A percentile compares a stretch with the other conserved stretches of the same genome.
Conservation (phyloP, 768 basidiomycete genomes). For the Ramaria sp. region DNA sequence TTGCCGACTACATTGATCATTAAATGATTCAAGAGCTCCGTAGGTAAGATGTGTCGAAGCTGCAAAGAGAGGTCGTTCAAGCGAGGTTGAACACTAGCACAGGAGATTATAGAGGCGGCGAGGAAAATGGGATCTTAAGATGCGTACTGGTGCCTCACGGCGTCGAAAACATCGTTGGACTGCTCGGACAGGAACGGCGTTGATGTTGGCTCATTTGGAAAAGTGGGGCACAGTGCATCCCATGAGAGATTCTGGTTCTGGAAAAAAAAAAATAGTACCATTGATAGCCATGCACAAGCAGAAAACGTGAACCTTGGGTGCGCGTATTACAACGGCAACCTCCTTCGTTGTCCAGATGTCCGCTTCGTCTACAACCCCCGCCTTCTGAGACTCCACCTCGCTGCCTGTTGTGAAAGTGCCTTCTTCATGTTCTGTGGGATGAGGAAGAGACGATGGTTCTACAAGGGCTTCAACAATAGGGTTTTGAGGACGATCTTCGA, state of each 20-base stretch:
- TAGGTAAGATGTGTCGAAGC: conserved; percentile 34
- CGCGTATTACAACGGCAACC: neutral
- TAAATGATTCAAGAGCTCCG: conserved; percentile 42
- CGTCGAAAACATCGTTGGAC: conserved; percentile 36
- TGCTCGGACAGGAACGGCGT: conserved; percentile 67
- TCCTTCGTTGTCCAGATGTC: neutral
- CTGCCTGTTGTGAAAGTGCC: neutral
- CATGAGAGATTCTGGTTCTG: conserved; percentile 50
- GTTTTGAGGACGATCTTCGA: conserved; percentile 67
- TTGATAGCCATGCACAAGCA: neutral
- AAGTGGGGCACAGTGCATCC: conserved; percentile 40
- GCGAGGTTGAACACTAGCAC: conserved; percentile 37
- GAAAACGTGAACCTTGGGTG: neutral
- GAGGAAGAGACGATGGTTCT: neutral
- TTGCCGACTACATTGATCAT: conserved; percentile 51
- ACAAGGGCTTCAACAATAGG: conserved; percentile 54
- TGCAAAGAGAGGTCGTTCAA: conserved; percentile 28
- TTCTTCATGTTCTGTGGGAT: neutral
- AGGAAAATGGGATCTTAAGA: neutral
- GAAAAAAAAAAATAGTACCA: neutral
- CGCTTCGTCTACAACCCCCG: neutral
- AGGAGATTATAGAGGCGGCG: neutral
- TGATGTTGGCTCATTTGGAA: conserved; percentile 20
- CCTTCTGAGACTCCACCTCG: neutral
- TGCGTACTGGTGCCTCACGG: conserved; percentile 52